Conservation (phyloP, 192 early-diverging fungal species). For the Rhizophlyctis rosea region DNA sequence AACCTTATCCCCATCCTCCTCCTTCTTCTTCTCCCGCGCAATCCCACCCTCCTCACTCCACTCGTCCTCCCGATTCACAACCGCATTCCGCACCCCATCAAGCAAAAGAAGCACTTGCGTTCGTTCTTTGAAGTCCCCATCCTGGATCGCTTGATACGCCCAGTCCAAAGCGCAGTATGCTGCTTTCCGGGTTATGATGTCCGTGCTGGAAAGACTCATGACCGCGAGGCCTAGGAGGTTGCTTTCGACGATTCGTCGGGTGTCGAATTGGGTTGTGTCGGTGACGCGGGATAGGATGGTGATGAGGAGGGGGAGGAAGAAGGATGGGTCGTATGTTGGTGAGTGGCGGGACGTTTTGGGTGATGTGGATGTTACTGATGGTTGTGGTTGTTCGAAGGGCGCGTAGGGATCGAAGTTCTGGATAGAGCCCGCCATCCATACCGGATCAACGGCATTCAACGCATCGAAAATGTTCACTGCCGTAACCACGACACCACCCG, state of each 20-base stretch:
- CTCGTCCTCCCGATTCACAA: constrained; percentile 44
- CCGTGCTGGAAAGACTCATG: constrained; percentile 56
- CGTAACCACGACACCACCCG: constrained; percentile 29
- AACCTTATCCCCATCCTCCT: not conserved
- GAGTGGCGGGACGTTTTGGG: not conserved
- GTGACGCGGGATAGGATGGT: constrained; percentile 43
- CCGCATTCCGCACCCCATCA: constrained; percentile 66
- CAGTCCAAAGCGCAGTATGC: constrained; percentile 67
- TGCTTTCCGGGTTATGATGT: constrained; percentile 53
- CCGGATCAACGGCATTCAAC: constrained; percentile 59
- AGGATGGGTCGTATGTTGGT: constrained; percentile 63
- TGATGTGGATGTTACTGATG: constrained; percentile 5
- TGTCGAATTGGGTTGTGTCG: constrained; percentile 51
- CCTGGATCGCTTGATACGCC: constrained; percentile 53
- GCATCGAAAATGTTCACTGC: constrained; percentile 44
- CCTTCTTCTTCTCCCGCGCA: not conserved
- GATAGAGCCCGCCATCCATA: constrained; percentile 59
- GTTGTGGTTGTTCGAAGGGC: constrained; percentile 24
- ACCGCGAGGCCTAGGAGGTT: constrained; percentile 69
- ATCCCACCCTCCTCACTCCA: constrained; percentile 6
- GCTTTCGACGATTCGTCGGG: constrained; percentile 60
- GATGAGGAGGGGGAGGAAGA: constrained; percentile 70
- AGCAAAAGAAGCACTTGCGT: constrained; percentile 68
- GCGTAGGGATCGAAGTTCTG: constrained; percentile 51
- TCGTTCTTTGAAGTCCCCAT: constrained; percentile 55